Evolutionary conservation across 176 grass and related monocot genomes (phyloP), one percentile per base, ranked within the genome.

Genomic region (Oryza longistaminata): DNA sequence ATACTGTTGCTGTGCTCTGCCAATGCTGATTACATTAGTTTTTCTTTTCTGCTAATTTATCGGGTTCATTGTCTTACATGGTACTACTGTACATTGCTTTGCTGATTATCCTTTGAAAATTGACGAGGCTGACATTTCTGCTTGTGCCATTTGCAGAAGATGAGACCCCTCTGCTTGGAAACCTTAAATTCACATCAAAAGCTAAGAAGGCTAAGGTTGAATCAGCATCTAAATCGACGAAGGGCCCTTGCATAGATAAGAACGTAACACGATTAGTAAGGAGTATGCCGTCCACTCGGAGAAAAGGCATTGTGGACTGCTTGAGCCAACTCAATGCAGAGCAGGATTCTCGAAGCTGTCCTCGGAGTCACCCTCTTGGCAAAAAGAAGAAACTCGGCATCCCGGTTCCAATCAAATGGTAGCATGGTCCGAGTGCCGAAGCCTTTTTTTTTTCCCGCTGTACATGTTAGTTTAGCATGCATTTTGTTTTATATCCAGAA

Each of bases 241-340:
- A 87, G 76, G 50, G 40, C 17, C 14, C 76, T 64, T 26, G 53
- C 6, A 6, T 89, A 64, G 91, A 96, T 82, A 81, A 75, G 68
- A 87, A 88, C 31, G 72, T 88, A 64, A 17, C 35, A n/a, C 92
- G 74, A 74, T 87, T 87, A n/a, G 69, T 96, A 8, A 93, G 91
- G 46, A 44, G 81, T 64, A 87, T 96, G 80, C 34, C 82, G 15
- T 50, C 73, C 24, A 11, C 66, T 43, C 82, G 91, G 87, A 85
- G 91, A 76, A 91, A 74, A 64, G 40, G 77, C 58, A 39, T 96
- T 2, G 14, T 89, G 27, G 68, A 88, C 26, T 93, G 84, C 77
- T 74, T 96, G 3, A 19, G 49, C 26, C 69, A 87, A n/a, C 62
- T 44, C 11, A 88, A 74, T 45, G 76, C 26, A 53, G 74, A 68